Conservation (phyloP, 345 rosid species). For the Salix arbutifolia region DNA sequence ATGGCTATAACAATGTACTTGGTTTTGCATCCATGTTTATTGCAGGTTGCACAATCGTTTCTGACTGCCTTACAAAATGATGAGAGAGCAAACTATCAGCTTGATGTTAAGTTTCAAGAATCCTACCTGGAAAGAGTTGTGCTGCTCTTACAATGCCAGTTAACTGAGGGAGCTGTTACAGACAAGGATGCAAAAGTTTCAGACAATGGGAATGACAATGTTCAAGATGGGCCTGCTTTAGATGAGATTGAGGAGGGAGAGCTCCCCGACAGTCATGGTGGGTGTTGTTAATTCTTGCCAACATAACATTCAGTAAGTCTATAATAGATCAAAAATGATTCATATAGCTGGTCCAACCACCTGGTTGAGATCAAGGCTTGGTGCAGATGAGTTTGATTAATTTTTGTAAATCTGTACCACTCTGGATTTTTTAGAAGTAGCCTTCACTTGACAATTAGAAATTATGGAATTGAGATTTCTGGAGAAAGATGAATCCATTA, state of each 20-base stretch:
- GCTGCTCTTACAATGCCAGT: slow-evolving; percentile 73
- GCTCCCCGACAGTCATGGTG: slow-evolving; percentile 88
- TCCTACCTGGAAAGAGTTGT: slow-evolving; percentile 77
- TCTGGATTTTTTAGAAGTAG: background rate
- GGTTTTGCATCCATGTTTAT: slow-evolving; percentile 1
- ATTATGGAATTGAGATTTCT: background rate
- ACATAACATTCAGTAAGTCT: background rate
- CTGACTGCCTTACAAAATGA: slow-evolving; percentile 87
- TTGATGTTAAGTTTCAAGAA: slow-evolving; percentile 94
- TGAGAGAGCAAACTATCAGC: slow-evolving; percentile 87
- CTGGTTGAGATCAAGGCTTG: background rate
- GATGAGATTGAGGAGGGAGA: slow-evolving; percentile 98
- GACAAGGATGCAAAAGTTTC: slow-evolving; percentile 45
- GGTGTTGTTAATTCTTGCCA: slow-evolving; percentile 18
- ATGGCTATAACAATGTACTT: background rate
- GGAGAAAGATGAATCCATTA: too few species aligned
- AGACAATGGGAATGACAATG: slow-evolving; percentile 35
- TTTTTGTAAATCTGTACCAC: background rate
- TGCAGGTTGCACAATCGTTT: slow-evolving; percentile 89
- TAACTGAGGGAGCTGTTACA: slow-evolving; percentile 82
- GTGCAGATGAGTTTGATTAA: background rate
- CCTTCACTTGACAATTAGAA: background rate
- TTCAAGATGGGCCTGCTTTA: slow-evolving; percentile 25
- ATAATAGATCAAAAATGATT: background rate
- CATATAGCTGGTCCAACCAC: background rate